Base-by-base conservation (phyloP, 1,139 yeast species). In the Tardiomyces digboiensis region DNA sequence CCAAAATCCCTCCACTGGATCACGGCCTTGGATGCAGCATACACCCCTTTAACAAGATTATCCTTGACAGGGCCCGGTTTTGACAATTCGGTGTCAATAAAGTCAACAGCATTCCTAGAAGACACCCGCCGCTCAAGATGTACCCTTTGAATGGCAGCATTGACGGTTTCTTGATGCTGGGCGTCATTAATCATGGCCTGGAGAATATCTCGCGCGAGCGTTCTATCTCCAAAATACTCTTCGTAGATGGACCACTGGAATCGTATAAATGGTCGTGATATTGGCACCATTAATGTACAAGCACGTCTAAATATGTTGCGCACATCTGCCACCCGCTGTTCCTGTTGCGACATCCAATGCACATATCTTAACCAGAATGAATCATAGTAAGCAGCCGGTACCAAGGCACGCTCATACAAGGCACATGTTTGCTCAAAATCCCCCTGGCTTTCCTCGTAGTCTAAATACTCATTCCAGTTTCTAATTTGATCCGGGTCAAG, bases 381-480 rank as follows among this genome's bases (percentile, higher is more conserved):
- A 0, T 75, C 70, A 51, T 80, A 77, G 16, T 65, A 55, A 0
- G 78, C 60, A 7, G 60, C 50, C 6, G 61, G 50, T 2, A 56
- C 53, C 10, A 63, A 49, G 41, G 82, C 75, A 46, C 89, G 63
- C 51, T 80, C 80, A 55, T 79, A 85, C 1, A 73, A 59, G 36
- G 72, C 68, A 10, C 60, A 60, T 2, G 74, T 58, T 41, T 69
- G 67, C 13, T 46, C 49, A 13, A 44, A 45, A 36, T 55, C 56
- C 12, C 59, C 59, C 21, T 56, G 56, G 2, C 59, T 52, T 51
- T 80, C 85, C 26, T 80, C 68, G 54, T 68, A 83, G 40, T 74
- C 75, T 19, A 86, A 60, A 57, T 85, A 87, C 29, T 63, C 62
- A 18, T 68, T 67, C 95, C 95, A 86, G 29, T 66, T 68, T 3